A percentile compares a stretch with the other conserved stretches of the same genome.
Evolutionary conservation across 768 basidiomycete species (phyloP).

Genomic region (Paxillus involutus): DNA sequence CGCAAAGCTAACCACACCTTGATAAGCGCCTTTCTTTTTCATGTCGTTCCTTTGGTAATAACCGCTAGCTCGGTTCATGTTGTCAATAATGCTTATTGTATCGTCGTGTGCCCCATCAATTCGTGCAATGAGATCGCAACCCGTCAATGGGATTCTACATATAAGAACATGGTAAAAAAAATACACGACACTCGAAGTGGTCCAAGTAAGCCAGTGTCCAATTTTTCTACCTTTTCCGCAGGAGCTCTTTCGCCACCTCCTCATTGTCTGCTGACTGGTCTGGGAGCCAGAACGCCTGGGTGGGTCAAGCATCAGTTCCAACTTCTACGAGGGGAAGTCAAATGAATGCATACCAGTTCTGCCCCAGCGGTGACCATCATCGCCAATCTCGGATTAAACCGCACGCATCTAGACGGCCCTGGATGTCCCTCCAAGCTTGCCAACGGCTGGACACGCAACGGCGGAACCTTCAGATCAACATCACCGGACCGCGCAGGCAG

Average conservation of each 20-base stretch:
- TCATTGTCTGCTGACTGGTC: constrained; percentile 69
- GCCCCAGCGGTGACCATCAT: constrained; percentile 87
- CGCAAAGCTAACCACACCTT: constrained; percentile 47
- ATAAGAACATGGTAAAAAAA: neutral
- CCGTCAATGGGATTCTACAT: neutral
- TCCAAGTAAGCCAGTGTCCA: neutral
- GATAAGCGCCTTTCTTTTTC: neutral
- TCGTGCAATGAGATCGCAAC: neutral
- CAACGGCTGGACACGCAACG: constrained; percentile 49
- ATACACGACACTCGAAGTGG: constrained; percentile 2
- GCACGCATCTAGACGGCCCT: constrained; percentile 81
- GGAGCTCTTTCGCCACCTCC: constrained; percentile 66
- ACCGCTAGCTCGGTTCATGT: constrained; percentile 9
- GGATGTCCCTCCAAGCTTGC: constrained; percentile 73
- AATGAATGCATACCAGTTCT: constrained; percentile 62
- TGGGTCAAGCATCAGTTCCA: constrained; percentile 14
- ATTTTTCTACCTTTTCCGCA: constrained; percentile 48
- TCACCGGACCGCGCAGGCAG: constrained; percentile 52
- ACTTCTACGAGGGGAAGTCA: neutral
- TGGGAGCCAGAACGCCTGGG: constrained; percentile 64
- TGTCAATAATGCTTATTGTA: neutral
- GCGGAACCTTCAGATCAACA: constrained; percentile 54
- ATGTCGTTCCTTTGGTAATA: neutral
- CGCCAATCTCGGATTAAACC: constrained; percentile 84
- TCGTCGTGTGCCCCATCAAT: neutral